A percentile compares a stretch with the other conserved stretches of the same genome.
phyloP scores from a whole-genome alignment of 1,139 yeast genomes.

The Saccharomyces pastorianus region DNA sequence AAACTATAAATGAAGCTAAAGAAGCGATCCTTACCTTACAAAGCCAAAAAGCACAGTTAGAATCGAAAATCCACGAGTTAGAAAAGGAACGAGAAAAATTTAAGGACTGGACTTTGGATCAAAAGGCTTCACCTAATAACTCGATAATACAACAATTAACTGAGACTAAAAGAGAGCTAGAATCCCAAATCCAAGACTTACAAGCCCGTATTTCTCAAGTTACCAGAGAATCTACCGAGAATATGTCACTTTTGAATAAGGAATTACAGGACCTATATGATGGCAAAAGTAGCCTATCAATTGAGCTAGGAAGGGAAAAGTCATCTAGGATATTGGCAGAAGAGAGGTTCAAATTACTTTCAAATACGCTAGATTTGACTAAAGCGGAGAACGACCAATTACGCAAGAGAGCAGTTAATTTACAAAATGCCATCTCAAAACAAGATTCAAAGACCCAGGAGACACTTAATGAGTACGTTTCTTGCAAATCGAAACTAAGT shows the following conservation, averaged over 20 bases:
- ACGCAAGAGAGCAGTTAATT: conserved; percentile 36
- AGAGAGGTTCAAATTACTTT: conserved; percentile 38
- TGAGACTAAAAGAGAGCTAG: background rate
- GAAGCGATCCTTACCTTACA: conserved; percentile 63
- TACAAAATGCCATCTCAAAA: conserved; percentile 49
- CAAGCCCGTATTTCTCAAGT: conserved; percentile 33
- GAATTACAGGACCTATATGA: conserved; percentile 35
- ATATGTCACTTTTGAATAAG: conserved; percentile 36
- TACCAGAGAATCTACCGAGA: conserved; percentile 38
- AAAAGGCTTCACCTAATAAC: too few species aligned
- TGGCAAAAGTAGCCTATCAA: conserved; percentile 45
- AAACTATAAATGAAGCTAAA: conserved; percentile 64
- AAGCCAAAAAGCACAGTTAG: conserved; percentile 46
- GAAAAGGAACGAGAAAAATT: conserved; percentile 20
- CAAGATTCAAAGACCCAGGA: conserved; percentile 51
- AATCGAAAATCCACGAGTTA: conserved; percentile 11
- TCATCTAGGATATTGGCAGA: conserved; percentile 40
- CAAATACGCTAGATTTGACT: conserved; percentile 34
- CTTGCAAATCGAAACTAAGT: conserved; percentile 37
- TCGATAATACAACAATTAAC: background rate
- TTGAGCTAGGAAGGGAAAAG: conserved; percentile 40
- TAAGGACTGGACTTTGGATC: background rate
- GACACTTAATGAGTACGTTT: conserved; percentile 46
- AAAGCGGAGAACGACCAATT: conserved; percentile 42
- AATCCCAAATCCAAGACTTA: conserved; percentile 25